Evolutionary conservation across 192 early-diverging fungal species (phyloP), one percentile per base, ranked within the genome.

Genomic region (Entomortierella chlamydospora): DNA sequence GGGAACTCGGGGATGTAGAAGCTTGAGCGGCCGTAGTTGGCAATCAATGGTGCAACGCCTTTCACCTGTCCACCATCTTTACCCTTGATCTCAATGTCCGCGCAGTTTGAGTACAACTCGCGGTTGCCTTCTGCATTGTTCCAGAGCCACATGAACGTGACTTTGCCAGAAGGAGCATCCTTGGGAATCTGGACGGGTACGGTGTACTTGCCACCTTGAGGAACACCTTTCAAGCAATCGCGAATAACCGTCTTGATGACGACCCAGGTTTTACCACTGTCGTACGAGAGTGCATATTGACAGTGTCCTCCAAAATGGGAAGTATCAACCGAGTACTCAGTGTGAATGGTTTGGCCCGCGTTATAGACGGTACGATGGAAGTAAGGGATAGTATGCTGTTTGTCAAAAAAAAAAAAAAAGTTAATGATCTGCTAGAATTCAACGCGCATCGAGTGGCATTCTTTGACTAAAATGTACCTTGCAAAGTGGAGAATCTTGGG

Each of bases 51-150:
- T 8, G 58, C 42, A 57, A 82, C 70, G 11, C 88, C 90, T 0
- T 77, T 67, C 42, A 84, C 69, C 8, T 65, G 47, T 8, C 78
- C 81, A 33, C 70, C 85, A 1, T 71, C 57, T 6, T 49, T 64
- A 25, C 85, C 83, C 22, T 86, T 64, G 61, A 91, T 88, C 41
- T 72, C 70, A 49, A 92, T 77, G 42, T 92, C 91, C 39, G 88
- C 89, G 49, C 90, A 91, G 83, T 86, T 90, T 83, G 89, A 88
- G 80, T 91, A 92, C 62, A 86, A 85, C 64, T 91, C 87, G 60
- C 91, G 85, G 63, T 86, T 83, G 8, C 88, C 91, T 31, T 87
- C 55, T 17, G 82, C 84, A 37, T 89, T 92, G 82, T 91, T 87
- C 90, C 90, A 92, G 20, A 88, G 64, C 91, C 90, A 91, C 31